phyloP scores from a whole-genome alignment of 2,329 filamentous ascomycete species.

The Colletotrichum paranaense region DNA sequence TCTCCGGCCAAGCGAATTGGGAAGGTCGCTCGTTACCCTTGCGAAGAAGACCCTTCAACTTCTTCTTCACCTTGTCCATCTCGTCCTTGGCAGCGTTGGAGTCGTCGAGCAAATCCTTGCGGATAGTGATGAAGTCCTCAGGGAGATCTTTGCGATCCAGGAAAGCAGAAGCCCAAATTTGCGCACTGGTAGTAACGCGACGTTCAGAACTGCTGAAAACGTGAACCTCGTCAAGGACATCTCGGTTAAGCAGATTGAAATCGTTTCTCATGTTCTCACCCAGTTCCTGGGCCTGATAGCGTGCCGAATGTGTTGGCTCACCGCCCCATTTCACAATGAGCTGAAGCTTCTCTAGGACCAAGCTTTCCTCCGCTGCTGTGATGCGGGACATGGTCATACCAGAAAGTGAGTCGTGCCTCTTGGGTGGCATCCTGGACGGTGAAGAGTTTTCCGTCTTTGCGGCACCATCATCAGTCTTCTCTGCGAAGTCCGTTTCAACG shows the following conservation, averaged over 20 bases:
- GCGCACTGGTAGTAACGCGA: conserved; percentile 92
- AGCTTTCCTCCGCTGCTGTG: conserved; percentile 90
- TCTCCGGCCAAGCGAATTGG: conserved; percentile 97
- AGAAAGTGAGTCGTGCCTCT: conserved; percentile 85
- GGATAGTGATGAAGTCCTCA: conserved; percentile 87
- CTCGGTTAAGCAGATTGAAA: conserved; percentile 89
- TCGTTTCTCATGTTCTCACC: conserved; percentile 97
- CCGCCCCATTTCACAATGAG: conserved; percentile 99
- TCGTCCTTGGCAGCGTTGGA: conserved; percentile 99
- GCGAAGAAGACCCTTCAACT: conserved; percentile 90
- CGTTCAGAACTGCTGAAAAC: conserved; percentile 97
- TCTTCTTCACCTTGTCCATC: conserved; percentile 99
- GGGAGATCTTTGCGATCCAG: conserved; percentile 87
- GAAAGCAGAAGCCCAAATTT: conserved; percentile 94
- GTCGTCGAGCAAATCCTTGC: conserved; percentile 95
- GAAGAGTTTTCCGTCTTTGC: conserved; percentile 26
- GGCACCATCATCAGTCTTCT: conserved; percentile 34
- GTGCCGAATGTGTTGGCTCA: conserved; percentile 95
- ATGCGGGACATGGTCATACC: conserved; percentile 94
- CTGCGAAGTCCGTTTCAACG: conserved; percentile 39
- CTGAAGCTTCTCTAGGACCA: conserved; percentile 95
- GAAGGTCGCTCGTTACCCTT: conserved; percentile 94
- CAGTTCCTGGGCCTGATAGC: conserved; percentile 95
- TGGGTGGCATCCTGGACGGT: conserved; percentile 58
- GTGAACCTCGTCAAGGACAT: conserved; percentile 90